Conservation (phyloP, 2,329 filamentous ascomycete species). For the Aspergillus sp. region DNA sequence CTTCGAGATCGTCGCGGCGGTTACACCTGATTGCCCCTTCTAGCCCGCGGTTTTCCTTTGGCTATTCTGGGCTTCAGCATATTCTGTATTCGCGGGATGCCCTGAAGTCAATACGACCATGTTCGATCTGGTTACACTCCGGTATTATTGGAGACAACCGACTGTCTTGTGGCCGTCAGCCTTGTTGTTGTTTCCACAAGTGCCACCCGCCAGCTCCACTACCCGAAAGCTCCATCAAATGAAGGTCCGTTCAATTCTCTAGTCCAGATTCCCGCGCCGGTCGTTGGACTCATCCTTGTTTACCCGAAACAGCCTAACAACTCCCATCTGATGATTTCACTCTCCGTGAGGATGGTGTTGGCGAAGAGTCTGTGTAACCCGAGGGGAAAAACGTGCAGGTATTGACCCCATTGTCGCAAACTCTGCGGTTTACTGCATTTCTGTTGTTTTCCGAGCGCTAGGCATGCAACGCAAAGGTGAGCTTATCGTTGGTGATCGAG, state of each 20-base stretch:
- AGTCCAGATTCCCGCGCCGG: neutral
- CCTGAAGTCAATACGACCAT: slow-evolving; percentile 1
- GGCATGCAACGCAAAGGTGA: slow-evolving; percentile 4
- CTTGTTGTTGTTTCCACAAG: slow-evolving; percentile 15
- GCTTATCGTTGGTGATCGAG: slow-evolving; percentile 6
- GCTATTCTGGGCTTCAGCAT: neutral
- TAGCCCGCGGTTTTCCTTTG: slow-evolving; percentile 2
- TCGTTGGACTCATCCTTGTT: slow-evolving; percentile 10
- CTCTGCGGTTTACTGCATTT: slow-evolving; percentile 6
- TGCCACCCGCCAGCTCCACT: slow-evolving; percentile 12
- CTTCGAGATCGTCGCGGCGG: slow-evolving; percentile 5
- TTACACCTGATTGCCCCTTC: slow-evolving; percentile 2
- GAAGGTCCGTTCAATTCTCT: slow-evolving; percentile 6
- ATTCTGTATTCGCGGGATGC: neutral
- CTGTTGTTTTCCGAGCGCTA: slow-evolving; percentile 12
- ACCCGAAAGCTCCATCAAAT: slow-evolving; percentile 8
- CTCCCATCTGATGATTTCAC: slow-evolving; percentile 13
- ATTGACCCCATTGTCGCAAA: slow-evolving; percentile 10
- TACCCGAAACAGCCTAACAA: slow-evolving; percentile 35
- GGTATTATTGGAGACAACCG: slow-evolving; percentile 12
- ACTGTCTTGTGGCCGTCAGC: slow-evolving; percentile 19
- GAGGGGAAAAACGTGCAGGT: slow-evolving; percentile 7
- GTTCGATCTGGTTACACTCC: slow-evolving; percentile 16
- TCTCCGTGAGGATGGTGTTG: slow-evolving; percentile 1
- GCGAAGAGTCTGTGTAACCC: slow-evolving; percentile 12